These are phyloP conservation scores for Zymoseptoria passerinii DNA, from an alignment of 2,329 filamentous ascomycete genomes.

Conservation along the genomic window DNA sequence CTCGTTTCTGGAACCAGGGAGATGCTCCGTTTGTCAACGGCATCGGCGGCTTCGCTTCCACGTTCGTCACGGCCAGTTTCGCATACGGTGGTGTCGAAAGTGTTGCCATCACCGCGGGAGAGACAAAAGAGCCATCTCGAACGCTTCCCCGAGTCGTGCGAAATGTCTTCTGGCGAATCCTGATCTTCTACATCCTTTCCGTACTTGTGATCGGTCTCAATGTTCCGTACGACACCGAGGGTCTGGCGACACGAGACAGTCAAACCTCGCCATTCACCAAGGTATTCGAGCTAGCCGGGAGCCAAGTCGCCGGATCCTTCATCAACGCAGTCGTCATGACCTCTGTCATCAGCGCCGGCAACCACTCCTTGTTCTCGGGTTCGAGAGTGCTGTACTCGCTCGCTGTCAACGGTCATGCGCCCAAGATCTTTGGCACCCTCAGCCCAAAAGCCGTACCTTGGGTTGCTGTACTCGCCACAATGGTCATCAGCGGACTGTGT, in stretches of 20 bases:
- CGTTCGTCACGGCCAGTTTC: constrained; percentile 55
- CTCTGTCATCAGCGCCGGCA: constrained; percentile 50
- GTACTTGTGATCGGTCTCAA: constrained; percentile 68
- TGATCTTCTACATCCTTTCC: constrained; percentile 68
- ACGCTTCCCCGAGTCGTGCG: constrained; percentile 56
- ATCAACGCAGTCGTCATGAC: constrained; percentile 56
- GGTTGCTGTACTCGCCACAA: constrained; percentile 38
- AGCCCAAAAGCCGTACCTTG: constrained; percentile 46
- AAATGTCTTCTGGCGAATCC: constrained; percentile 70
- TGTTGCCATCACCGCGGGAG: constrained; percentile 58
- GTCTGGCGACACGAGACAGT: constrained; percentile 34
- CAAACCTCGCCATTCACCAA: constrained; percentile 49
- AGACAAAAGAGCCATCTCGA: constrained; percentile 54
- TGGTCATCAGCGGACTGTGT: constrained; percentile 38
- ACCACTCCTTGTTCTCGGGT: constrained; percentile 51
- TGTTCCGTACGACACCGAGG: constrained; percentile 58
- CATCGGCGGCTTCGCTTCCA: constrained; percentile 57
- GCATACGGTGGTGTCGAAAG: constrained; percentile 54
- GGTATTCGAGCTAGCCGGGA: constrained; percentile 52
- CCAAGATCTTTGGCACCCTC: constrained; percentile 46
- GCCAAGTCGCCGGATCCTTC: constrained; percentile 47
- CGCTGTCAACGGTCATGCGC: constrained; percentile 48
- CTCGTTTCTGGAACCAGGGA: constrained; percentile 49
- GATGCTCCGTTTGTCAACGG: constrained; percentile 58
- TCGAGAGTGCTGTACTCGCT: constrained; percentile 51